Evolutionary conservation across 1,284 basidiomycete genomes (phyloP), one percentile per base, ranked within the genome.

Genomic region (Austropuccinia psidii): DNA sequence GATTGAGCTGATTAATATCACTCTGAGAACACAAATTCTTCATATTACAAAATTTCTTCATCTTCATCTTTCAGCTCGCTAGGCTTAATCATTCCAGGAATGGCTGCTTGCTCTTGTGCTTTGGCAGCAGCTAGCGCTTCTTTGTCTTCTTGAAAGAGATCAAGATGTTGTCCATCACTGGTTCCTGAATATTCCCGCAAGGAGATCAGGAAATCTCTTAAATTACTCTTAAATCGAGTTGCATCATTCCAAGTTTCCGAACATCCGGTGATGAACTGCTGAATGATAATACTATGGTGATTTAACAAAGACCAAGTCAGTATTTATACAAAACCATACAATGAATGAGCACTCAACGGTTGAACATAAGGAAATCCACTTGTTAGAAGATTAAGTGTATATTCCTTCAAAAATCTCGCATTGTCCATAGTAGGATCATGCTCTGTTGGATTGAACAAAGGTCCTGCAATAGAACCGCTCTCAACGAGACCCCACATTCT

Each of bases 21-120:
- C n/a, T n/a, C n/a, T n/a, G n/a, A n/a, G n/a, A n/a, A n/a, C n/a
- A n/a, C n/a, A n/a, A n/a, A n/a, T n/a, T n/a, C n/a, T n/a, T n/a
- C n/a, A n/a, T n/a, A 47, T 37, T 80, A 79, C 78, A 79, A 80
- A 41, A 77, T 62, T 24, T 92, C 90, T 80, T 91, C 90, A 82
- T 89, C 89, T 83, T 94, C 93, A 80, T 94, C 91, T 80, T 84
- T 81, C 74, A 96, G 81, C 82, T 94, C 91, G 77, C 89, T 90
- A 37, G 95, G 95, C 83, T 98, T 98, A 81, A 98, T 86, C 90
- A 98, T 92, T 70, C 96, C 96, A n/a, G 95, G 96, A 76, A 98
- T 93, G 77, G 90, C 87, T 85, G 91, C 90, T 21, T 97, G 93
- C 75, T 88, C 89, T 75, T 88, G 87, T 0, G 87, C 85, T 82